Evolutionary conservation across 192 early-diverging fungal genomes (phyloP).

Genomic region (Backusella psychrophila): DNA sequence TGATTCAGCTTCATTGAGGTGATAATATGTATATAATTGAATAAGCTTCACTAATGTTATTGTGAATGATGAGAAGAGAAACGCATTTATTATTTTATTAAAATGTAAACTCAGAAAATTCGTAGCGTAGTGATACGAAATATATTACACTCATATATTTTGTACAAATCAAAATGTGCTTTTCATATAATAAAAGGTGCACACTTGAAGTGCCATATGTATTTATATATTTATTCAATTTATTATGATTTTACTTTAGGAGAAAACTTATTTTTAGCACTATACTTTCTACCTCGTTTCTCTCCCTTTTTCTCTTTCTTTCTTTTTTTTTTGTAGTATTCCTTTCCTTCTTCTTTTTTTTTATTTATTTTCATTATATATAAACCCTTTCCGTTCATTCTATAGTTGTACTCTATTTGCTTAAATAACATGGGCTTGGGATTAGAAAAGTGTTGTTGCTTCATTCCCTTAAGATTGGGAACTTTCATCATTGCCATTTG

Average conservation of each 20-base stretch:
- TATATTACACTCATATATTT: background rate
- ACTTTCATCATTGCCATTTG: conserved; percentile 37
- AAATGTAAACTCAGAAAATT: background rate
- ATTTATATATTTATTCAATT: background rate
- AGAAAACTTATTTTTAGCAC: background rate
- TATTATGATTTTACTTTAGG: background rate
- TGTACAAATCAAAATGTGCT: background rate
- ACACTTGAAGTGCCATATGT: background rate
- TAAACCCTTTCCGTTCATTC: conserved; percentile 10
- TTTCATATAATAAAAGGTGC: background rate
- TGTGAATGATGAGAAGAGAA: background rate
- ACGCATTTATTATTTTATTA: background rate
- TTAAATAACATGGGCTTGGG: conserved; percentile 18
- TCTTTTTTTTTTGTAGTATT: conserved; percentile 8
- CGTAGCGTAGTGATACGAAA: background rate
- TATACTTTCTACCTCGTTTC: background rate
- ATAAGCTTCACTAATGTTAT: no score
- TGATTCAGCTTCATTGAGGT: no score
- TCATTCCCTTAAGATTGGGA: conserved; percentile 38
- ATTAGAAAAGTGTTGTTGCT: conserved; percentile 37
- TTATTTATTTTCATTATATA: background rate
- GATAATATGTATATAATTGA: no score
- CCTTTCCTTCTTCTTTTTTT: conserved; percentile 9
- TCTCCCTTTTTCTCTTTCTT: conserved; percentile 9
- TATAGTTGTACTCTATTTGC: background rate